phyloP scores from a whole-genome alignment of 1,284 basidiomycete genomes.

The Leccinum subatratum region DNA sequence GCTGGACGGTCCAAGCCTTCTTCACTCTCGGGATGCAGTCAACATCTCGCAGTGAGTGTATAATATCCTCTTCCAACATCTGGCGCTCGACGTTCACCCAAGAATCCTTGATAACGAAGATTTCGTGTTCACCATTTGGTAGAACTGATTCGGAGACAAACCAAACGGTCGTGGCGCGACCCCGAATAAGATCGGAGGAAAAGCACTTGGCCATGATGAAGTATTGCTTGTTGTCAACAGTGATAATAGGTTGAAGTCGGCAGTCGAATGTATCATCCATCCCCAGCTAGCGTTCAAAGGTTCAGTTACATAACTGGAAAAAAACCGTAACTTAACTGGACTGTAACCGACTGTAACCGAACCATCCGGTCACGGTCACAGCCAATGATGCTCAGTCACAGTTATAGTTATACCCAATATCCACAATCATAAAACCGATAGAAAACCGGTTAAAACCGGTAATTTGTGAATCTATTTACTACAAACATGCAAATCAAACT shows the following conservation, averaged over 20 bases:
- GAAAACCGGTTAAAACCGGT: no score
- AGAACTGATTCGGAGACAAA: not conserved
- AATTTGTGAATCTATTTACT: no score
- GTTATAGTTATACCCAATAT: no score
- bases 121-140: not conserved
- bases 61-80: not conserved
- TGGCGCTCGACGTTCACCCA: not conserved
- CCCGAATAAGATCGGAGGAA: not conserved
- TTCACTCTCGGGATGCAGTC: not conserved
- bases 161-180: conserved; percentile 2
- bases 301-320: no score
- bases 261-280: conserved; percentile 2
- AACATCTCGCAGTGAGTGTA: not conserved
- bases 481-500: no score
- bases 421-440: no score
- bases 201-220: not conserved
- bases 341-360: no score
- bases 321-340: no score
- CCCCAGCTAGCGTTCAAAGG: not conserved
- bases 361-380: no score
- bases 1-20: conserved; percentile 5
- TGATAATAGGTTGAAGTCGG: conserved; percentile 1
- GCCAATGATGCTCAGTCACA: no score
- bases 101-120: conserved; percentile 2
- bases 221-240: not conserved